phyloP scores from a whole-genome alignment of 768 basidiomycete species.

The Tulasnella sp. region DNA sequence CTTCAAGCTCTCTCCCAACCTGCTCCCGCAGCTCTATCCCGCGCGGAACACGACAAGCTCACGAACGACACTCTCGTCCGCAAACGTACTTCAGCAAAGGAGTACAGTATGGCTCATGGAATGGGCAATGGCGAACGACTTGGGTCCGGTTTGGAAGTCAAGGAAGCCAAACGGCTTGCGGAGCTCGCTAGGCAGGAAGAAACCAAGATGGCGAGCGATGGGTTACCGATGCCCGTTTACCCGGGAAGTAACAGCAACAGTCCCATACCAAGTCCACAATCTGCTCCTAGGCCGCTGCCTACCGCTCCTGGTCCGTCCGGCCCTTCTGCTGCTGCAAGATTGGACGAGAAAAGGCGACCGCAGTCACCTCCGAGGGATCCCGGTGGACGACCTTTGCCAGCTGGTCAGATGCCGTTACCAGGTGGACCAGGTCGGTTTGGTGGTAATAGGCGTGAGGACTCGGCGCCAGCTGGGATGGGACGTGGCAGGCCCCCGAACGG shows the following conservation, averaged over 20 bases:
- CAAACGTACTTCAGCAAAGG: conserved; percentile 60
- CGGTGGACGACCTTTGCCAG: conserved; percentile 24
- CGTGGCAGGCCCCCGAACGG: background rate
- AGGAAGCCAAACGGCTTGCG: conserved; percentile 6
- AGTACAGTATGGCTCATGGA: conserved; percentile 27
- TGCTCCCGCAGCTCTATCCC: conserved; percentile 55
- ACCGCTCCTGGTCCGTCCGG: background rate
- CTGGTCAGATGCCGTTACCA: conserved; percentile 23
- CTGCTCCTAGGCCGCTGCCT: conserved; percentile 1
- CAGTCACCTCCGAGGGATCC: conserved; percentile 11
- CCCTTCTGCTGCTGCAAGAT: background rate
- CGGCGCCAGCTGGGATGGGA: background rate
- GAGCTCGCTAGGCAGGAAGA: background rate
- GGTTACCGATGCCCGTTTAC: conserved; percentile 9
- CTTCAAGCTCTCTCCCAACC: conserved; percentile 59
- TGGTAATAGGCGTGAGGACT: conserved; percentile 18
- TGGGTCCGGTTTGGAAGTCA: conserved; percentile 7
- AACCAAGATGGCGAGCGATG: conserved; percentile 12
- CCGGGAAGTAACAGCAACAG: background rate
- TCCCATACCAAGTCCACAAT: background rate
- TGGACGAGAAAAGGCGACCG: background rate
- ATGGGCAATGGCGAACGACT: conserved; percentile 5
- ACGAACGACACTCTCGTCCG: conserved; percentile 76
- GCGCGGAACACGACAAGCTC: conserved; percentile 70
- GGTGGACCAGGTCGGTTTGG: conserved; percentile 21